A percentile compares a stretch with the other conserved stretches of the same genome.
These are phyloP conservation scores for Mycena amicta DNA, from an alignment of 768 basidiomycete genomes.

Conservation along the genomic window DNA sequence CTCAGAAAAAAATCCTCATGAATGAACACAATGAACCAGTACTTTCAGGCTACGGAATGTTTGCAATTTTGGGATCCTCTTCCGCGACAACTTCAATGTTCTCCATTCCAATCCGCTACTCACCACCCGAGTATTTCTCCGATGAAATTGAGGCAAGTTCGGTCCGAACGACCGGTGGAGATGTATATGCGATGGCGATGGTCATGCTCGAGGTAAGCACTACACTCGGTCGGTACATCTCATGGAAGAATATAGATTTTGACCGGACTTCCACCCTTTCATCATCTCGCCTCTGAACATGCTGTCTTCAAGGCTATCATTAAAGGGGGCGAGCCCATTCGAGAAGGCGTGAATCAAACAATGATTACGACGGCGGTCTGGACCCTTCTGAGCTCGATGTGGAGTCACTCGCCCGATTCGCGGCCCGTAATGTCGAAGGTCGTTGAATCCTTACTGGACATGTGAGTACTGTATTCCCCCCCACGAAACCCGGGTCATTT, in stretches of 20 bases:
- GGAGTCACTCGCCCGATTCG: background rate
- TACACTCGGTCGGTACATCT: too few species aligned
- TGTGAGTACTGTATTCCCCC: background rate
- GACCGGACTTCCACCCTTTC: slow-evolving; percentile 13
- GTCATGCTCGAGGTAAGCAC: slow-evolving; percentile 12
- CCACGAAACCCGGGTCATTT: background rate
- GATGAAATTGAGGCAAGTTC: background rate
- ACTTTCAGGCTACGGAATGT: slow-evolving; percentile 13
- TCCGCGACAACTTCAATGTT: background rate
- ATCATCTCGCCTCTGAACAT: slow-evolving; percentile 7
- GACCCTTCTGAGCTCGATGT: slow-evolving; percentile 4
- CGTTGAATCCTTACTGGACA: background rate
- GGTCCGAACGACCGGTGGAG: background rate
- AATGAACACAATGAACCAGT: slow-evolving; percentile 2
- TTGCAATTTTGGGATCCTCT: slow-evolving; percentile 3
- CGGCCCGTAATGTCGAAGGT: background rate
- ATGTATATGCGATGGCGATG: slow-evolving; percentile 21
- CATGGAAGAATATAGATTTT: slow-evolving; percentile 6
- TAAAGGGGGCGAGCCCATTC: slow-evolving; percentile 3
- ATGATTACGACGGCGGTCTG: slow-evolving; percentile 3
- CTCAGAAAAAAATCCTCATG: slow-evolving; percentile 19
- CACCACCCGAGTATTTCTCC: slow-evolving; percentile 17
- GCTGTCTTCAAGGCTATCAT: slow-evolving; percentile 10
- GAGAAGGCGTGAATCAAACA: background rate
- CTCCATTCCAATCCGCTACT: slow-evolving; percentile 11